Base-by-base conservation (phyloP, 371 early-diverging fungal genomes). In the Capillidium heterosporum region DNA sequence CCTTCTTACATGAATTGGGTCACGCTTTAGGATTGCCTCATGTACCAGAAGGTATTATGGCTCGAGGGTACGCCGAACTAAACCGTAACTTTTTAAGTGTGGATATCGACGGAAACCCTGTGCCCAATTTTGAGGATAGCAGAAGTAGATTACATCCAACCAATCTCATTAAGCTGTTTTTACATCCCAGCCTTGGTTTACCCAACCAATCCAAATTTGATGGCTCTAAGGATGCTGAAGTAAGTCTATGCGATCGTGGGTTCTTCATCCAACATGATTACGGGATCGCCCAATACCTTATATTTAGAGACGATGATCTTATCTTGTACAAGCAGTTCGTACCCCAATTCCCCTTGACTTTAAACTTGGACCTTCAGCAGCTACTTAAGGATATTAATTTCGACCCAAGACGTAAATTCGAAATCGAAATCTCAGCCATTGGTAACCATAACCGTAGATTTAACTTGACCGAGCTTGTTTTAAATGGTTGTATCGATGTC, bases 1-100 rank as follows among this genome's bases (percentile, higher is more conserved):
- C 80, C 13, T 55, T 67, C 62, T 57, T 83, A 58, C 83, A 83
- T 64, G 84, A 83, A 64, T 72, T 75, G 19, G 83, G 84, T 5
- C 83, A 83, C 54, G 48, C 73, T 27, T 60, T 73, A 56, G 76
- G 78, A 13, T 63, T 78, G 17, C 64, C 67, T 0, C 84, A 83
- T 64, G 71, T 82, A 0, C 70, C 74, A 3, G 60, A 65, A 3
- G 70, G 82, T 8, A 70, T 82, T 28, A 82, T 82, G 83, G 59
- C 60, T 15, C 71, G 83, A 31, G 83, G 83, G 1, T 83, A 68
- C 61, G 75, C 80, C 48, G 72, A 82, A 72, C 79, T 5, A 13
- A 35, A 35, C 13, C 35, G 35, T 7, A 35, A 35, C 35, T 35
- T 35, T 13, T 13, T 35, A 4, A 7, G 35, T 35, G 35, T 35